Percentiles rank a stretch among this genome's conserved stretches.
phyloP scores from a whole-genome alignment of 192 early-diverging fungal genomes.

The Allomyces javanicus region DNA sequence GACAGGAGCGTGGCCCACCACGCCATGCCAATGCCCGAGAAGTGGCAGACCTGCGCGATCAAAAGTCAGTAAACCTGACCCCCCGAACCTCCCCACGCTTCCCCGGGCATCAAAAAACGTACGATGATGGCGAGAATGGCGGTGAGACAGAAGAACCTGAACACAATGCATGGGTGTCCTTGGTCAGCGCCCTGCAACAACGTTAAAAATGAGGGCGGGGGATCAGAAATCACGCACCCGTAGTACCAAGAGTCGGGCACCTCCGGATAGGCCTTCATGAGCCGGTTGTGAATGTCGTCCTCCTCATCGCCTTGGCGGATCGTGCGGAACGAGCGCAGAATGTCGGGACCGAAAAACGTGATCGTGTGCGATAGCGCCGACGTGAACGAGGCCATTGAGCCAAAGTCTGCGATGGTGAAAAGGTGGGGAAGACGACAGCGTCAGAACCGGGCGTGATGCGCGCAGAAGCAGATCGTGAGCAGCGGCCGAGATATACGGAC shows the following conservation, averaged over 20 bases:
- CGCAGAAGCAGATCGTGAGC: not conserved
- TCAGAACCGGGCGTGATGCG: too few species aligned
- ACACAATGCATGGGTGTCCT: constrained; percentile 8
- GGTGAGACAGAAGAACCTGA: too few species aligned
- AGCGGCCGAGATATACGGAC: not conserved
- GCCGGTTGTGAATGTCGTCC: constrained; percentile 41
- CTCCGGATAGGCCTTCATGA: constrained; percentile 54
- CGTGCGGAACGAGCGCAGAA: constrained; percentile 21
- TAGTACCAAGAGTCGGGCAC: constrained; percentile 44
- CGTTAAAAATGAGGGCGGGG: constrained; percentile 9
- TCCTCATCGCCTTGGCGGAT: constrained; percentile 13
- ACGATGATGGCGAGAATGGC: too few species aligned
- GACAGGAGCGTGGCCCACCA: constrained; percentile 57
- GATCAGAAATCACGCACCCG: not conserved
- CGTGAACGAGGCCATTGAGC: constrained; percentile 31
- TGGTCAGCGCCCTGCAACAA: constrained; percentile 16
- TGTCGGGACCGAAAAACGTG: constrained; percentile 37
- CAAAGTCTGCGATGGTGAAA: constrained; percentile 7
- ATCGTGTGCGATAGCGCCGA: constrained; percentile 31
- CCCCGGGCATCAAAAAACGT: too few species aligned
- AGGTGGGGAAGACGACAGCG: too few species aligned
- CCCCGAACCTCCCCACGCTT: too few species aligned
- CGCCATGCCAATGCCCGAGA: constrained; percentile 40
- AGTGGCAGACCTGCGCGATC: constrained; percentile 9
- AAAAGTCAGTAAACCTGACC: too few species aligned